These are phyloP conservation scores for Naganishia randhawae DNA, from an alignment of 768 basidiomycete genomes.

Conservation along the genomic window DNA sequence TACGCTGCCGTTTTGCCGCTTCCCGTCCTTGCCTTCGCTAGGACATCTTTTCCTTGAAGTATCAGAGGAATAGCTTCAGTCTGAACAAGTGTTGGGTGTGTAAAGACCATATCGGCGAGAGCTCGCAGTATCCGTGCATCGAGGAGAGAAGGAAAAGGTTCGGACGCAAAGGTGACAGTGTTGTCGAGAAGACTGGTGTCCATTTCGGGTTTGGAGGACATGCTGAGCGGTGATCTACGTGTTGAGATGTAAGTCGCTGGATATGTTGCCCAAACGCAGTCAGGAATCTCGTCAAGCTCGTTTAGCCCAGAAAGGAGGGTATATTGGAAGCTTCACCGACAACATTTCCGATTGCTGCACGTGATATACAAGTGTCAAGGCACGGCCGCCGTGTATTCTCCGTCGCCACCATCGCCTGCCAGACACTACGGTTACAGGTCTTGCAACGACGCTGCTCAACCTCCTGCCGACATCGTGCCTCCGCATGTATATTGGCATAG, in stretches of 20 bases:
- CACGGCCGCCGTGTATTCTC: background rate
- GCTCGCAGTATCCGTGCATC: slow-evolving; percentile 81
- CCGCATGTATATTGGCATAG: too few species aligned
- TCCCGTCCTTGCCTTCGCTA: slow-evolving; percentile 90
- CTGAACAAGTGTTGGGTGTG: slow-evolving; percentile 87
- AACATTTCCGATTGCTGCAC: slow-evolving; percentile 8
- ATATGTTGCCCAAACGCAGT: background rate
- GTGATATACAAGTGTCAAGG: too few species aligned
- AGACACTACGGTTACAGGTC: too few species aligned
- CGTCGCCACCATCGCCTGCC: too few species aligned
- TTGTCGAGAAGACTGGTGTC: slow-evolving; percentile 29
- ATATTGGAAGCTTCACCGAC: background rate
- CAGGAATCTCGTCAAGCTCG: background rate
- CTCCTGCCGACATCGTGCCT: too few species aligned
- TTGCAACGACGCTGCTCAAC: too few species aligned
- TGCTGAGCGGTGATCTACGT: background rate
- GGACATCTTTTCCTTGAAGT: slow-evolving; percentile 78
- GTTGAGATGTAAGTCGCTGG: background rate
- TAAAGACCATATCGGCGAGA: slow-evolving; percentile 83
- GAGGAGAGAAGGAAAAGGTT: slow-evolving; percentile 68
- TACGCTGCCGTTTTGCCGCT: slow-evolving; percentile 98
- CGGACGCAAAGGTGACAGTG: slow-evolving; percentile 50
- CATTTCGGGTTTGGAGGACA: slow-evolving; percentile 21
- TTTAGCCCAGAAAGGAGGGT: background rate
- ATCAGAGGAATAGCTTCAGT: slow-evolving; percentile 87